Base-by-base conservation (phyloP, 768 basidiomycete species). In the Trametes punicea region DNA sequence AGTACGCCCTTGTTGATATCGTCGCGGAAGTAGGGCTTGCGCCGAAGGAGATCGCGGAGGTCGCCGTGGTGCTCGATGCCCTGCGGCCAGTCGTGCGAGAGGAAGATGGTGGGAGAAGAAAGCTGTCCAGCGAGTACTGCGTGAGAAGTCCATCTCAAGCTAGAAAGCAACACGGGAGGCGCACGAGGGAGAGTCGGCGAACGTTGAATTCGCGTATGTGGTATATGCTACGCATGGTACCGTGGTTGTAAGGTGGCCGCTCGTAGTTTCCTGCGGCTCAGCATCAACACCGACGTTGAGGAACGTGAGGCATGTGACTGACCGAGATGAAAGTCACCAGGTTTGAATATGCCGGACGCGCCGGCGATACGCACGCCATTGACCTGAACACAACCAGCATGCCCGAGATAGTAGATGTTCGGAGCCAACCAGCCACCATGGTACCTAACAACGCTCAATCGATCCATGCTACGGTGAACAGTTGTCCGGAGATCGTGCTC, bases 11-110 rank as follows among this genome's bases (percentile, higher is more conserved):
- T 73, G 18, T 75, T 68, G 57, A 94, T 78, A 70, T 98, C 92
- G 23, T 75, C 72, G 31, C 77, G 75, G 67, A 98, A 87, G 72
- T 87, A 89, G 0, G 84, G 83, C 68, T 95, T 98, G 39, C 81
- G 80, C 2, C 83, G 76, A 13, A 98, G 72, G 0, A 99, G 76
- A 8, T 65, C 75, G 6, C 66, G 64, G 6, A 85, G 69, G 64
- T 98, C 80, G 16, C 95, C 94, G 60, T 93, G 77, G 8, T 84
- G 82, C 56, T 89, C 93, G 51, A 99, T 94, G 2, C 78, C 78
- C 38, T 82, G 79, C 0, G 97, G 97, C 97, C 96, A 99, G 71
- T 98, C 97, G 67, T 99, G 96, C 2, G 95, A 98, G 31, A 98
- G 77, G 75, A 98, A 91, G 25, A 98, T 80, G 26, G 84, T 72